Percentiles rank a stretch among this genome's conserved stretches.
These are phyloP conservation scores for Saturnispora quitensis DNA, from an alignment of 805 yeast species.

Conservation along the genomic window DNA sequence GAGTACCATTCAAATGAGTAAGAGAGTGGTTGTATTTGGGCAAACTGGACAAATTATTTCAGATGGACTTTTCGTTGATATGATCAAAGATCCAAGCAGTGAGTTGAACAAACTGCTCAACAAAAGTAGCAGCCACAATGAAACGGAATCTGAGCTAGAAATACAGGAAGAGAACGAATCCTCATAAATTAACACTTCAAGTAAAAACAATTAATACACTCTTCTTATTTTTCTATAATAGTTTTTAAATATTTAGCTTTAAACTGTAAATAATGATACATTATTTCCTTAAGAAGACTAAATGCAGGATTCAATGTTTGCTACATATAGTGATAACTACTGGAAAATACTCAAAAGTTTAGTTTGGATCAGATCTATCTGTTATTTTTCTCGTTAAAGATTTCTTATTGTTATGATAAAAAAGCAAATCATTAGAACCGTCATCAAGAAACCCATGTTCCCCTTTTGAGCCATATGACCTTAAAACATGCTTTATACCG, in stretches of 20 bases:
- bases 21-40: constrained; percentile 64
- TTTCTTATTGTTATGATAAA: constrained; percentile 13
- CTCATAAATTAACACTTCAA: neutral
- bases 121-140: constrained; percentile 22
- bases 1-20: constrained; percentile 77
- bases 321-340: neutral
- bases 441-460: constrained; percentile 24
- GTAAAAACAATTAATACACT: neutral
- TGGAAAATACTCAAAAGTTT: neutral
- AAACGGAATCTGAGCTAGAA: constrained; percentile 18
- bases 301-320: neutral
- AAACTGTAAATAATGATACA: neutral
- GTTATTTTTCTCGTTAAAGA: constrained; percentile 25
- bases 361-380: constrained; percentile 24
- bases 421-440: constrained; percentile 23
- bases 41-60: constrained; percentile 70
- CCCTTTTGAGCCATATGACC: constrained; percentile 17
- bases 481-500: constrained; percentile 25
- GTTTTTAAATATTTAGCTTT: neutral
- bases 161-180: constrained; percentile 9
- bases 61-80: constrained; percentile 49
- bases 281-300: too few relatives aligned
- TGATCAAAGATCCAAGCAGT: constrained; percentile 38
- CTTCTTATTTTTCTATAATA: neutral
- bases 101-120: constrained; percentile 36